Evolutionary conservation across 2,329 filamentous ascomycete species (phyloP), one percentile per base, ranked within the genome.

Genomic region (Thelonectria rubi): DNA sequence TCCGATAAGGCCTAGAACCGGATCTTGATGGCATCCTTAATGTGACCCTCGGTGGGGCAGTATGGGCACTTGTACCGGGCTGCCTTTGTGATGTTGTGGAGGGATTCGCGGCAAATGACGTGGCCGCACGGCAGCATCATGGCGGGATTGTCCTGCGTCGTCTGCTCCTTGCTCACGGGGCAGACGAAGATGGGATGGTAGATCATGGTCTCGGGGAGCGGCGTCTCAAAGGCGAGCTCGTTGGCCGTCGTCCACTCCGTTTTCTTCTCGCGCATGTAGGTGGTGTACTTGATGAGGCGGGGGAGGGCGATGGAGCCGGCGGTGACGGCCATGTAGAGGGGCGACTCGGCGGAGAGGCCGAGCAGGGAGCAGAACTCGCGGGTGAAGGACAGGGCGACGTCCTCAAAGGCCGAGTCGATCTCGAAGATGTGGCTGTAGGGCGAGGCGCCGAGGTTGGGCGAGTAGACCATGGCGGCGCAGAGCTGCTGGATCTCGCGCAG

Each of bases 181-280:
- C 95, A 99, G 43, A 99, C 95, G 74, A 99, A 99, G 73, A 99
- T 97, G 58, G 91, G 91, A 77, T 99, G 95, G 81, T 97, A 99
- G 50, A 89, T 81, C 84, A 87, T 87, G 66, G 81, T 84, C 51
- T 77, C 73, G 1, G 86, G 86, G 2, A 89, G 78, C 2, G 86
- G 84, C 1, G 86, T 88, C 71, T 92, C 84, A 74, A 94, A 95
- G 0, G 94, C 93, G 17, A 99, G 82, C 76, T 99, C 95, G 72
- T 95, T 89, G 63, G 91, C 86, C 5, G 92, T 94, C 1, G 94
- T 97, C 95, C 95, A 99, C 77, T 97, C 94, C 0, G 94, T 97
- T 64, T 92, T 89, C 77, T 94, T 94, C 69, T 93, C 89, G 71
- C 91, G 91, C 83, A 96, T 94, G 73, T 95, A 94, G 3, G 86